Evolutionary conservation across 1,284 basidiomycete species (phyloP).

Genomic region (Porogramme epimiltina): DNA sequence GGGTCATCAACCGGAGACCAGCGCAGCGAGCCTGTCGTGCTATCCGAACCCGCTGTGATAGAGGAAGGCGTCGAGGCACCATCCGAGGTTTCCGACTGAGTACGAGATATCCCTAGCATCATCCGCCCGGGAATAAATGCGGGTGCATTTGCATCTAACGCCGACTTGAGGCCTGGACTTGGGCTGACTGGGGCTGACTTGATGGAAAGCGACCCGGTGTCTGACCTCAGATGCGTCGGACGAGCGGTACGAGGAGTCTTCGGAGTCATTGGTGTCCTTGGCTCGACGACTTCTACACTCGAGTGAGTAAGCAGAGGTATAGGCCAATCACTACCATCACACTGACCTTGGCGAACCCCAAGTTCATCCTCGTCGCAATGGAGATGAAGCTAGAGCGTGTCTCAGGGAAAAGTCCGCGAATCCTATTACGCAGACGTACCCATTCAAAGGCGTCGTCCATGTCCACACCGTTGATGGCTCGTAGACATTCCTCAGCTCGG

Average conservation of each 20-base stretch:
- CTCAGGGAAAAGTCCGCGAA: background rate
- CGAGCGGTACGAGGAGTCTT: conserved; percentile 37
- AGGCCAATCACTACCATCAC: background rate
- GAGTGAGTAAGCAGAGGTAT: background rate
- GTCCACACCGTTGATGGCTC: conserved; percentile 64
- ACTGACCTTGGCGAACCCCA: conserved; percentile 33
- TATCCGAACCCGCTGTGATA: conserved; percentile 5
- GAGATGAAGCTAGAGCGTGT: conserved; percentile 17
- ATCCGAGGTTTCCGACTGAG: conserved; percentile 1
- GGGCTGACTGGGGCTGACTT: conserved; percentile 15
- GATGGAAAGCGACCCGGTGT: conserved; percentile 7
- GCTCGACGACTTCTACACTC: conserved; percentile 11
- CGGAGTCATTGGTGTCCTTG: conserved; percentile 29
- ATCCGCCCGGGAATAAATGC: conserved; percentile 37
- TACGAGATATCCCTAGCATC: background rate
- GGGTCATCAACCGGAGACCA: conserved; percentile 55
- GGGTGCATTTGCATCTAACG: conserved; percentile 37
- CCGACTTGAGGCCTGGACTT: conserved; percentile 5
- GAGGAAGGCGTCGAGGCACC: conserved; percentile 8
- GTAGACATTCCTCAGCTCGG: conserved; percentile 72
- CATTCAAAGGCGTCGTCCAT: conserved; percentile 93
- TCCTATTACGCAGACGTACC: conserved; percentile 58
- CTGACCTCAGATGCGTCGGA: conserved; percentile 29
- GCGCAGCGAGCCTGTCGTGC: conserved; percentile 26
- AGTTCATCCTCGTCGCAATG: conserved; percentile 62